These are phyloP conservation scores for Dictyostelium brefeldianum DNA, from an alignment of 78 protist genomes.

Conservation along the genomic window DNA sequence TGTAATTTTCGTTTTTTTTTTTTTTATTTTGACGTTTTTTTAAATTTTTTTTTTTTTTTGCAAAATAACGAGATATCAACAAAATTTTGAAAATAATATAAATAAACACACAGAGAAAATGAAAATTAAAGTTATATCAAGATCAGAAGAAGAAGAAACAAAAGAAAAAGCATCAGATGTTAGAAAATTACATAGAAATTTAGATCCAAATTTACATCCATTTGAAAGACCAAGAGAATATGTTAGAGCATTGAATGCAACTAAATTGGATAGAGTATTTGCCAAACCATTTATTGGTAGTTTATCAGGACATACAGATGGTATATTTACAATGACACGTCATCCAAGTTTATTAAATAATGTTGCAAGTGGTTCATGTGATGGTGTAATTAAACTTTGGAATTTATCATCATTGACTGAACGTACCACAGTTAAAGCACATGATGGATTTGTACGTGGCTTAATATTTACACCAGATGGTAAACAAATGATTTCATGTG, in stretches of 20 bases:
- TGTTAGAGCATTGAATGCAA: constrained; percentile 92
- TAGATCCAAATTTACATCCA: constrained; percentile 94
- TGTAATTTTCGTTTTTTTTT: neutral
- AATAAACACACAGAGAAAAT: too few relatives aligned
- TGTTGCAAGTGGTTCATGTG: constrained; percentile 70
- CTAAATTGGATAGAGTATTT: constrained; percentile 94
- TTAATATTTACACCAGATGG: constrained; percentile 74
- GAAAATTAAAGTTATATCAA: constrained; percentile 91
- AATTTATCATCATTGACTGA: constrained; percentile 48
- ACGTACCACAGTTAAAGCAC: constrained; percentile 75
- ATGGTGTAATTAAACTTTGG: constrained; percentile 67
- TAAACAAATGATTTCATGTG: constrained; percentile 52
- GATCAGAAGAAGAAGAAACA: constrained; percentile 78
- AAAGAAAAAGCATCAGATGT: constrained; percentile 74
- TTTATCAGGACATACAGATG: constrained; percentile 78
- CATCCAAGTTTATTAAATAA: constrained; percentile 51
- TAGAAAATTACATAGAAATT: constrained; percentile 77
- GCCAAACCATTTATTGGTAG: constrained; percentile 96
- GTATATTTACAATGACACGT: constrained; percentile 71
- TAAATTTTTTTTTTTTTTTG: too few relatives aligned
- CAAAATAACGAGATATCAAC: too few relatives aligned
- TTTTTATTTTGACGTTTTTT: too few relatives aligned
- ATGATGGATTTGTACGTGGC: constrained; percentile 93
- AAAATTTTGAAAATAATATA: too few relatives aligned
- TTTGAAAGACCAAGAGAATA: constrained; percentile 95